These are phyloP conservation scores for Hanseniaspora clermontiae DNA, from an alignment of 805 yeast genomes.

Conservation along the genomic window DNA sequence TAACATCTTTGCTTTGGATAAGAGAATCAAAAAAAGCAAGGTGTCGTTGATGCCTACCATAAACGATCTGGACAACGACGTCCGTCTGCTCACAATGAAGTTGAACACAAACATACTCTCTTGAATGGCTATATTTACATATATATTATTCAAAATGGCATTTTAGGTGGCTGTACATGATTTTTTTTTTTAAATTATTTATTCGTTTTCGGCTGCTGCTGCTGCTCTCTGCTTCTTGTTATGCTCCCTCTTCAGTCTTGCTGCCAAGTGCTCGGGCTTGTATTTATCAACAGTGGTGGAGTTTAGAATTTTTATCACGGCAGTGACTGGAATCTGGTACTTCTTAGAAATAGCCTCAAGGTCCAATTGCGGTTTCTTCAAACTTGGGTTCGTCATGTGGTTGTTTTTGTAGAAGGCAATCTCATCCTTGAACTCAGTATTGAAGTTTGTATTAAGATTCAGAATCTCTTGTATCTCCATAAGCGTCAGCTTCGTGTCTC, in stretches of 20 bases:
- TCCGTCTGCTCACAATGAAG: background rate
- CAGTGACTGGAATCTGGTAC: background rate
- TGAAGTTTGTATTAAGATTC: background rate
- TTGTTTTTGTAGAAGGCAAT: background rate
- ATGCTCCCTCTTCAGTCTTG: background rate
- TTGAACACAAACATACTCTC: background rate
- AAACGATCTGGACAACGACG: background rate
- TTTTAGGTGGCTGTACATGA: background rate
- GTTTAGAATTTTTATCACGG: background rate
- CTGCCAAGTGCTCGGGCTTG: background rate
- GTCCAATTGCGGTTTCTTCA: slow-evolving; percentile 1
- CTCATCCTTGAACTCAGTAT: background rate
- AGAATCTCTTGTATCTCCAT: slow-evolving; percentile 4
- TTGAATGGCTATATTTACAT: background rate
- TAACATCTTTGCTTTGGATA: background rate
- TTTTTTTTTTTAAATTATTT: too few species aligned
- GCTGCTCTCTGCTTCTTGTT: background rate
- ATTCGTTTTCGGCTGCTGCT: background rate
- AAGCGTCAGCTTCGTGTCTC: background rate
- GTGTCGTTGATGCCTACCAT: background rate
- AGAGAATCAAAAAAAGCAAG: background rate
- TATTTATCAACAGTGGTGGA: background rate
- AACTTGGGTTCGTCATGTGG: background rate
- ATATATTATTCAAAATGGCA: too few species aligned
- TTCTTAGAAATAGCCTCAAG: background rate